Base-by-base conservation (phyloP, 2,329 filamentous ascomycete genomes). In the Fusarium fracticaudum region DNA sequence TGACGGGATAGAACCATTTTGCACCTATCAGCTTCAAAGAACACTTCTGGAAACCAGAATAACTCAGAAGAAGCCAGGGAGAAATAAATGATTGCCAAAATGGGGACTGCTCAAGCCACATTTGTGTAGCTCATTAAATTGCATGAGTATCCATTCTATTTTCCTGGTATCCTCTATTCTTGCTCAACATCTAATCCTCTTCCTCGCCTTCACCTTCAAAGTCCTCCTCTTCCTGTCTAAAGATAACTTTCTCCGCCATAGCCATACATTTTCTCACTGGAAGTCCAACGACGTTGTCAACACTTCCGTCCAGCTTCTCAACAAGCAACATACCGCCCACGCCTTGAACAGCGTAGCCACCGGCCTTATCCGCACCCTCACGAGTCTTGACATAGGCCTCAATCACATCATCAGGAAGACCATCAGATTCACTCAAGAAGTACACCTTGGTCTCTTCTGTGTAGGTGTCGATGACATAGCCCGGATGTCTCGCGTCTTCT, bases 311-410 rank as follows among this genome's bases (percentile, higher is more conserved):
- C 74, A 99, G 93, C 82, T 89, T 92, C 81, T 98, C 95, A 18
- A 99, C 91, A 65, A 99, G 83, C 68, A 99, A 87, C 81, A 98
- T 91, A 14, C 93, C 92, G 4, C 94, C 96, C 17, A 96, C 86
- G 0, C 96, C 96, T 83, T 99, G 96, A 60, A 99, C 90, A 3
- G 94, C 96, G 83, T 99, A 99, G 0, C 96, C 96, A 5, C 96
- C 96, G 0, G 96, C 96, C 86, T 98, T 99, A 83, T 98, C 96
- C 17, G 91, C 95, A 5, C 96, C 96, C 86, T 99, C 96, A 63
- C 96, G 88, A 29, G 96, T 98, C 79, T 87, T 89, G 66, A 95
- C 92, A 80, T 95, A 95, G 10, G 86, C 89, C 76, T 94, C 86
- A 67, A 98, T 91, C 75, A 98, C 89, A 68, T 97, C 95, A 84